Evolutionary conservation across 805 yeast species (phyloP).

Genomic region (Candida glaebosa): DNA sequence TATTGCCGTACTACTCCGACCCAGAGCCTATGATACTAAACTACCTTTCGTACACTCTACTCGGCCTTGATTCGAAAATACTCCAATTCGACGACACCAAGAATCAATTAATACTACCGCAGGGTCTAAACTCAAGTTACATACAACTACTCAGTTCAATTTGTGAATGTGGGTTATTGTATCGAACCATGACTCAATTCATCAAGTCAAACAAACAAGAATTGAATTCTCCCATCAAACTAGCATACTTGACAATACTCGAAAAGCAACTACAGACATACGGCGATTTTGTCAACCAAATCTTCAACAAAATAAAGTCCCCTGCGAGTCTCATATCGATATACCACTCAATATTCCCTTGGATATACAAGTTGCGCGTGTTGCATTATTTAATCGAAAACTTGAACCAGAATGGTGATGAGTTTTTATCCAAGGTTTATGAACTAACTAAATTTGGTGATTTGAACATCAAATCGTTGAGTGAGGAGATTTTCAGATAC

Average conservation of each 20-base stretch:
- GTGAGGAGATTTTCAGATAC: constrained; percentile 42
- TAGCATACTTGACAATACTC: constrained; percentile 55
- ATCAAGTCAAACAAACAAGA: constrained; percentile 25
- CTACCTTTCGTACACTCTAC: constrained; percentile 49
- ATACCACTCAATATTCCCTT: constrained; percentile 43
- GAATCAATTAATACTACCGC: constrained; percentile 41
- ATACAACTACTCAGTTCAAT: constrained; percentile 53
- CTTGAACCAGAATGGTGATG: constrained; percentile 40
- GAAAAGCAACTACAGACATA: constrained; percentile 36
- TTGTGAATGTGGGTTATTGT: constrained; percentile 72
- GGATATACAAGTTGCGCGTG: constrained; percentile 56
- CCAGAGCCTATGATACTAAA: constrained; percentile 36
- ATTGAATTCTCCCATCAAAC: constrained; percentile 50
- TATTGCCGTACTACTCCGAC: constrained; percentile 28
- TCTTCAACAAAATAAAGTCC: constrained; percentile 20
- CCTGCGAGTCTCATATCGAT: constrained; percentile 33
- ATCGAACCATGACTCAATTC: constrained; percentile 38
- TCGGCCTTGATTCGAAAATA: constrained; percentile 61
- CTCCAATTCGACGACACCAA: constrained; percentile 41
- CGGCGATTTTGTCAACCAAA: constrained; percentile 29
- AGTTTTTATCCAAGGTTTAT: constrained; percentile 52
- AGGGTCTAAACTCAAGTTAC: constrained; percentile 50
- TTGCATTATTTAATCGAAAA: constrained; percentile 42
- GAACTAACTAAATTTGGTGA: constrained; percentile 65
- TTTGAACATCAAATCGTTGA: constrained; percentile 38